Evolutionary conservation across 176 grass and related monocot genomes (phyloP).

Genomic region (Ensete ventricosum): DNA sequence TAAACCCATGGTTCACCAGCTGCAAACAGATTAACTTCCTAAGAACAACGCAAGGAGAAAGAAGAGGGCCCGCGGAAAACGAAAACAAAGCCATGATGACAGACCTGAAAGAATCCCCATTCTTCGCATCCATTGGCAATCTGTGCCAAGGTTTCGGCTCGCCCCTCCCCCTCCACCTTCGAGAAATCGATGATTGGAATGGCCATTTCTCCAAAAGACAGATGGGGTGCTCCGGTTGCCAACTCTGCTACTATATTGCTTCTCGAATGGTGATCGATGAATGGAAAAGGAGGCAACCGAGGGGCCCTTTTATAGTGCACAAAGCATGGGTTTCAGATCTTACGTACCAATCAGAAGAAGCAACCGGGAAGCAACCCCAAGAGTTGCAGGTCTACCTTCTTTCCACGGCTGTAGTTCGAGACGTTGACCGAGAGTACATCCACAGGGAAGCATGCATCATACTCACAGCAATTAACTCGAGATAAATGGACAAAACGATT

Average conservation of each 20-base stretch:
- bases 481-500: too few species aligned
- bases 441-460: too few species aligned
- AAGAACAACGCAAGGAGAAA: background rate
- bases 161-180: background rate
- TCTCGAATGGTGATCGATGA: background rate
- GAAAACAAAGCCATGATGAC: too few species aligned
- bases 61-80: background rate
- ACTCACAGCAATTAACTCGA: too few species aligned
- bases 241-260: background rate
- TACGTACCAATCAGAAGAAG: too few species aligned
- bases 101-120: slow-evolving; percentile 5
- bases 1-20: slow-evolving; percentile 11
- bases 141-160: background rate
- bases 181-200: slow-evolving; percentile 3
- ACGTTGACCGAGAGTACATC: too few species aligned
- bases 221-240: too few species aligned
- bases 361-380: too few species aligned
- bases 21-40: background rate
- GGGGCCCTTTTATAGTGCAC: background rate
- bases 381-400: too few species aligned
- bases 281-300: background rate
- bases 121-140: background rate
- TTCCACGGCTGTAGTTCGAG: too few species aligned
- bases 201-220: background rate
- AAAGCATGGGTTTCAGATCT: background rate